Base-by-base conservation (phyloP, 169 alveolate genomes). In the Plasmodium gaboni region DNA sequence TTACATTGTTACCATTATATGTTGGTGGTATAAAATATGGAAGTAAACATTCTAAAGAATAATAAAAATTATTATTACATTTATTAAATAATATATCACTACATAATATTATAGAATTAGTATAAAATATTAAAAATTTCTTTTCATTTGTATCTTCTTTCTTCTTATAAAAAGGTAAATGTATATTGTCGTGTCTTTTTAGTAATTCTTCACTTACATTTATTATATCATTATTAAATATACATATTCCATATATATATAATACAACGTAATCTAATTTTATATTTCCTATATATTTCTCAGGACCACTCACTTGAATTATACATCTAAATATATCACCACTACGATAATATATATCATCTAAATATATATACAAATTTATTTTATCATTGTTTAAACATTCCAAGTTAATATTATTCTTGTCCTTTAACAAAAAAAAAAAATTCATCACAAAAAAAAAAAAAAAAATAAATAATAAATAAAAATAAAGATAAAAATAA, bases 11-110 rank as follows among this genome's bases (percentile, higher is more conserved):
- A 1, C 88, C 88, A 55, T 55, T 74, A 15, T 74, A 74, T 9
- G 76, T 9, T n/a, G 88, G 88, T 24, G 88, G 88, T 4, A 74
- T 26, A 53, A 74, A 74, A 12, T 73, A 44, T 0, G 88, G 88
- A 46, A 74, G 26, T 28, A 74, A 12, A 13, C 73, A 74, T 2
- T 67, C 73, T 1, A 74, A 22, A 10, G n/a, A 42, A 19, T 74
- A 74, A 48, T 63, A 51, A 46, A 17, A 63, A 6, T 32, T 63
- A 17, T 74, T 57, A 48, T 67, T 26, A 32, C 50, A 17, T 48
- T 64, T 42, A 13, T 38, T 19, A 74, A 74, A 74, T 8, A 44
- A 42, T 38, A 74, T 17, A 26, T 61, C 74, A 9, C 68, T 74
- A 28, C 76, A 74, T 64, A 74, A 17, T 9, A 74, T 53, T 22